Percentiles rank a stretch among this genome's conserved stretches.
These are phyloP conservation scores for Diutina sp. DNA, from an alignment of 1,139 yeast genomes.

Conservation along the genomic window DNA sequence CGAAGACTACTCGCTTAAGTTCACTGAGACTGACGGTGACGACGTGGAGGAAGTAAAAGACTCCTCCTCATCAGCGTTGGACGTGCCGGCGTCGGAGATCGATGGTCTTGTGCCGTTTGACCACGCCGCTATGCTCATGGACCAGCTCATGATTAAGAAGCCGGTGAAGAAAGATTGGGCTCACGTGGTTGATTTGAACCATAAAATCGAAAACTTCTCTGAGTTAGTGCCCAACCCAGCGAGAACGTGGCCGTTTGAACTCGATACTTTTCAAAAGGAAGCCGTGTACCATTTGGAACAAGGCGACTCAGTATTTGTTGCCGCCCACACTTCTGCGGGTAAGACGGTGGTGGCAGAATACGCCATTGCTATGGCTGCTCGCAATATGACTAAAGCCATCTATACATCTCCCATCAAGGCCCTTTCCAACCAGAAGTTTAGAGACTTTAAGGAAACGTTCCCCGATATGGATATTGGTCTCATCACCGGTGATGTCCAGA, in stretches of 20 bases:
- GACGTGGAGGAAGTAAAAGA: slow-evolving; percentile 56
- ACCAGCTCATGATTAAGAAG: slow-evolving; percentile 56
- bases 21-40: slow-evolving; percentile 7
- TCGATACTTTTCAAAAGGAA: slow-evolving; percentile 93
- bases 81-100: slow-evolving; percentile 26
- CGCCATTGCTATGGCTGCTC: slow-evolving; percentile 84
- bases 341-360: slow-evolving; percentile 90
- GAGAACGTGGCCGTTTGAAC: slow-evolving; percentile 81
- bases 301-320: slow-evolving; percentile 95
- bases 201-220: slow-evolving; percentile 67
- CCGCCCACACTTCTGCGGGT: slow-evolving; percentile 96
- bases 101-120: slow-evolving; percentile 81
- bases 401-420: slow-evolving; percentile 94
- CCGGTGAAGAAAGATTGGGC: slow-evolving; percentile 60
- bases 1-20: slow-evolving; percentile 3
- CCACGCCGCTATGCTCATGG: slow-evolving; percentile 76
- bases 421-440: slow-evolving; percentile 81
- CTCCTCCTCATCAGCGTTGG: slow-evolving; percentile 98
- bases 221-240: slow-evolving; percentile 92
- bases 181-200: slow-evolving; percentile 82
- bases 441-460: slow-evolving; percentile 80
- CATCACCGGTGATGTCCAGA: slow-evolving; percentile 96
- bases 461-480: slow-evolving; percentile 80
- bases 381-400: slow-evolving; percentile 85
- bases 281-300: slow-evolving; percentile 94